Base-by-base conservation (phyloP, 2,329 filamentous ascomycete species). In the Arthrobotrys pseudoclavata region DNA sequence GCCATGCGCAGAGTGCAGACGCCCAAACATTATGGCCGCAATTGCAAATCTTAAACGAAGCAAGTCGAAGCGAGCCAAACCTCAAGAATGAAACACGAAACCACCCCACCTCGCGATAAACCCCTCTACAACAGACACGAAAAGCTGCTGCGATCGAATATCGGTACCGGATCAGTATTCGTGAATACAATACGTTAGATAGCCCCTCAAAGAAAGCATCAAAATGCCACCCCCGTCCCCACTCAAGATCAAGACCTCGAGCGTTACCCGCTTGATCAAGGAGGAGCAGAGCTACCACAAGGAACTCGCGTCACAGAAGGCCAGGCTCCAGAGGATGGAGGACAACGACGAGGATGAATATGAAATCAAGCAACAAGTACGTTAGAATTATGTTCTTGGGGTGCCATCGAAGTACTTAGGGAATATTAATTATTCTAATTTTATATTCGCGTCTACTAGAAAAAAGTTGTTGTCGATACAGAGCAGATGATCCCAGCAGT, bases 271-370 rank as follows among this genome's bases (percentile, higher is more conserved):
- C 75, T 89, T 98, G 57, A 89, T 97, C 80, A 97, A 97, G 84
- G 96, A 99, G 84, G 93, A 97, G 84, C 86, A 88, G 45, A 95
- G 91, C 81, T 98, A 99, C 85, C 91, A 94, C 86, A 91, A 91
- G 83, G 96, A 99, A 84, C 88, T 94, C 20, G 86, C 88, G 79
- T 87, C 91, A 80, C 94, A 98, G 83, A 87, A 92, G 81, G 87
- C 88, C 78, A 89, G 91, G 70, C 88, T 96, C 79, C 85, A 88
- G 83, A 89, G 90, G 83, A 87, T 97, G 18, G 89, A 91, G 81
- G 83, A 89, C 34, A 83, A 86, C 48, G 83, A 84, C 2, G 85
- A 84, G 15, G 86, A 88, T 66, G 87, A 88, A 7, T 91, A 92
- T 78, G 89, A 90, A 80, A 97, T 98, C 81, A 96, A 90, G 85